Percentiles rank a stretch among this genome's conserved stretches.
These are phyloP conservation scores for Alternaria sp. DNA, from an alignment of 2,329 filamentous ascomycete genomes.

Conservation along the genomic window DNA sequence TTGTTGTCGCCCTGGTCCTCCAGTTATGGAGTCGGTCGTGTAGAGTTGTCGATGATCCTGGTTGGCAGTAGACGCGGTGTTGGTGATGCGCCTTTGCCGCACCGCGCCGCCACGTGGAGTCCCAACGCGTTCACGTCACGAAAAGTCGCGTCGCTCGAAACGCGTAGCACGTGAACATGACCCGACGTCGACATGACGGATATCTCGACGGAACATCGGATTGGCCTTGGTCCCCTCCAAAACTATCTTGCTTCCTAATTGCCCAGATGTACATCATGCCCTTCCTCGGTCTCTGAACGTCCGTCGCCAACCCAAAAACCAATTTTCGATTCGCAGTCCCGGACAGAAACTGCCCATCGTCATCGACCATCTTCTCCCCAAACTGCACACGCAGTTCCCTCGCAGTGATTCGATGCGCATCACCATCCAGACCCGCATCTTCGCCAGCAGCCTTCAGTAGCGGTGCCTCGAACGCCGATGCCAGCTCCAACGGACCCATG, in stretches of 20 bases:
- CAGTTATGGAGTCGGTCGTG: neutral
- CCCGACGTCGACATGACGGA: too few species aligned
- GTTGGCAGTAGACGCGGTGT: too few species aligned
- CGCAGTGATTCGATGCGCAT: too few species aligned
- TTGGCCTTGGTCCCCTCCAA: neutral
- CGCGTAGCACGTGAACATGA: neutral
- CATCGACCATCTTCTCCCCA: too few species aligned
- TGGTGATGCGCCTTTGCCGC: too few species aligned
- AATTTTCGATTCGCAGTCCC: accelerated
- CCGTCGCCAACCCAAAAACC: neutral
- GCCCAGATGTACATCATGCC: neutral
- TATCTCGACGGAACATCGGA: too few species aligned
- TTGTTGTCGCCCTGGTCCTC: accelerated
- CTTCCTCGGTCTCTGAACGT: neutral
- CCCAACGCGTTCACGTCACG: neutral
- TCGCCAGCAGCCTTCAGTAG: too few species aligned
- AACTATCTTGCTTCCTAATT: too few species aligned
- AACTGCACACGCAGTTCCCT: too few species aligned
- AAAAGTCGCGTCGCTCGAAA: neutral
- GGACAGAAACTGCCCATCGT: too few species aligned
- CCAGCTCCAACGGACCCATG: too few species aligned
- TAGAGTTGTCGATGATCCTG: neutral
- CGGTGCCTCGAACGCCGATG: too few species aligned
- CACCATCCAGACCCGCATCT: accelerated
- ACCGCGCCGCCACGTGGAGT: neutral